Percentiles rank a stretch among this genome's conserved stretches.
phyloP scores from a whole-genome alignment of 805 yeast genomes.

The Metschnikowia peoriensis region DNA sequence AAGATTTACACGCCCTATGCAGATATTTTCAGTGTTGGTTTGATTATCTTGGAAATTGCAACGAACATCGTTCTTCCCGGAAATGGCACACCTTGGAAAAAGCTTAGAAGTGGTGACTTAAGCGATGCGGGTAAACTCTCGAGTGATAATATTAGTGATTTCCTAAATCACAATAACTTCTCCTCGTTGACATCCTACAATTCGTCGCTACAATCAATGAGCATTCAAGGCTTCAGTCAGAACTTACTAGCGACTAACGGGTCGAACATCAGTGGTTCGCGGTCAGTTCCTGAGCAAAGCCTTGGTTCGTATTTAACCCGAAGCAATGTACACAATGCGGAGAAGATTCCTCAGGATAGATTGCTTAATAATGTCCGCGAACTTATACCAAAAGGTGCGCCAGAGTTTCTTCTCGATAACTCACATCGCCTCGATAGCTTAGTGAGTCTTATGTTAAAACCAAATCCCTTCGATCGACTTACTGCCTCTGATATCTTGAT shows the following conservation, averaged over 20 bases:
- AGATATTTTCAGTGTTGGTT: slow-evolving; percentile 90
- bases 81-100: slow-evolving; percentile 96
- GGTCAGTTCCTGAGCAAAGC: slow-evolving; percentile 11
- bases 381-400: slow-evolving; percentile 80
- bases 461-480: slow-evolving; percentile 80
- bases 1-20: slow-evolving; percentile 88
- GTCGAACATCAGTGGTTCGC: slow-evolving; percentile 6
- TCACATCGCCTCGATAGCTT: slow-evolving; percentile 63
- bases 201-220: slow-evolving; percentile 22
- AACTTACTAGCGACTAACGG: slow-evolving; percentile 3
- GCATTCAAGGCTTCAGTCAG: slow-evolving; percentile 14
- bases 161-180: slow-evolving; percentile 37
- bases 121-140: slow-evolving; percentile 90
- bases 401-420: slow-evolving; percentile 67
- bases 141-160: slow-evolving; percentile 44
- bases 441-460: slow-evolving; percentile 87
- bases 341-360: slow-evolving; percentile 1
- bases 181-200: slow-evolving; percentile 34
- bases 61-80: slow-evolving; percentile 94
- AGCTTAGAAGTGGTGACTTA: slow-evolving; percentile 88
- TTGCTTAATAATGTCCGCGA: slow-evolving; percentile 23
- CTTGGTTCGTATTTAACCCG: slow-evolving; percentile 3
- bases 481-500: slow-evolving; percentile 68
- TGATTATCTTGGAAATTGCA: slow-evolving; percentile 91
- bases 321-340: background rate